Evolutionary conservation across 176 grass and related monocot species (phyloP).

Genomic region (Raddia guianensis): DNA sequence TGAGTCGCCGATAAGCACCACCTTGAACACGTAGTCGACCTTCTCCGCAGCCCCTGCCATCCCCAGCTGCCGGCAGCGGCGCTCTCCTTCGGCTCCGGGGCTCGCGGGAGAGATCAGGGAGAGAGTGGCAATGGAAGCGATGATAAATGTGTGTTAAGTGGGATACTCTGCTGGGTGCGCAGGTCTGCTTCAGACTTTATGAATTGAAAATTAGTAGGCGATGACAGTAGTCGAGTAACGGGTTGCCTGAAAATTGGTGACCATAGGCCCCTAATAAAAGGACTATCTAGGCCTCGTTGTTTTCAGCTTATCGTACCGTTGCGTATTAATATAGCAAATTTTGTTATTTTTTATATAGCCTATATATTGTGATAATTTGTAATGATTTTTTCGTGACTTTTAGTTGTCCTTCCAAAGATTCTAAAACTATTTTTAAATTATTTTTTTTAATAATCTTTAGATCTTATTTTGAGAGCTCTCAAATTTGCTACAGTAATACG

Average conservation of each 20-base stretch:
- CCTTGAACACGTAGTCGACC: constrained; percentile 73
- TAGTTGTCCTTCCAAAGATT: no score
- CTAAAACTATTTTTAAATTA: no score
- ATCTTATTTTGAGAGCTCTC: no score
- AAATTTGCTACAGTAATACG: no score
- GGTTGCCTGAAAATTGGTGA: not conserved
- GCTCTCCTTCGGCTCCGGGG: constrained; percentile 18
- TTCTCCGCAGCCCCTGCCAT: constrained; percentile 39
- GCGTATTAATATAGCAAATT: no score
- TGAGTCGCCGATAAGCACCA: constrained; percentile 66
- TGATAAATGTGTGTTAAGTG: not conserved
- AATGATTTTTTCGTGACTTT: no score
- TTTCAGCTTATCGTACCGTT: no score
- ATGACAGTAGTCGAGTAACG: constrained; percentile 19
- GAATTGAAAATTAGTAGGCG: constrained; percentile 23
- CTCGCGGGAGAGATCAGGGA: not conserved
- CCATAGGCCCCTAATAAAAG: no score
- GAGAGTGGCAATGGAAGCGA: not conserved
- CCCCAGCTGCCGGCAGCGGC: not conserved
- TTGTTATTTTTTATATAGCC: no score
- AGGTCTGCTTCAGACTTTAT: not conserved
- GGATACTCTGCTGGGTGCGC: not conserved
- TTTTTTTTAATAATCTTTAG: no score
- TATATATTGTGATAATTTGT: no score
- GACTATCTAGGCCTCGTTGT: no score